Percentiles rank a stretch among this genome's conserved stretches.
Conservation (phyloP, 306 rosid genomes). For the Argentina anserina region DNA sequence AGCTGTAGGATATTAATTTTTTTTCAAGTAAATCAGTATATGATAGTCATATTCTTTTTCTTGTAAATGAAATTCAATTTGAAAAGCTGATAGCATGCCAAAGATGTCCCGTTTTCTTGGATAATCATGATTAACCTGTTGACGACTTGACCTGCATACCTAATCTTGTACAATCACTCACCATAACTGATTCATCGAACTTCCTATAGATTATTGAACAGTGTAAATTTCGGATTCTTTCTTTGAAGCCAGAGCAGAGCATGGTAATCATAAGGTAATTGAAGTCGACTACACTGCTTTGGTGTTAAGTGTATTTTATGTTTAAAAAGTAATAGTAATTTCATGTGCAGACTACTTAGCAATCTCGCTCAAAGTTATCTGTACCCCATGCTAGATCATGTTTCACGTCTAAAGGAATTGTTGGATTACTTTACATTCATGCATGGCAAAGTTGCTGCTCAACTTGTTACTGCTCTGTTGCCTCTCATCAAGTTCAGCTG, state of each 20-base stretch:
- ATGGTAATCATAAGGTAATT: conserved; percentile 32
- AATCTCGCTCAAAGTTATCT: conserved; percentile 28
- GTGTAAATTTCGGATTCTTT: conserved; percentile 41
- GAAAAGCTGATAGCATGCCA: not conserved
- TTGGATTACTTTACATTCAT: conserved; percentile 41
- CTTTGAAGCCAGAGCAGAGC: conserved; percentile 37
- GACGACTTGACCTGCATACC: not conserved
- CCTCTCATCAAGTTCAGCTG: conserved; percentile 39
- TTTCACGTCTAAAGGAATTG: conserved; percentile 34
- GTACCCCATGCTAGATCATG: conserved; percentile 33
- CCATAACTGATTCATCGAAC: not conserved
- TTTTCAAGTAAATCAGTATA: not conserved
- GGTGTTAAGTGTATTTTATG: not conserved
- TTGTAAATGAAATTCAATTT: not conserved
- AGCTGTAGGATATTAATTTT: not conserved
- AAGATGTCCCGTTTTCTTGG: not conserved
- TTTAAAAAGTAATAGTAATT: not conserved
- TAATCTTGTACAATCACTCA: not conserved
- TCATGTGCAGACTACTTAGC: conserved; percentile 33
- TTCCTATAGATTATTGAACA: conserved; percentile 34
- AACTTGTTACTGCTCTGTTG: conserved; percentile 29
- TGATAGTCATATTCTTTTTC: not conserved
- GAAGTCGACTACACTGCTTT: not conserved
- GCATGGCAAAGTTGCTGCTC: conserved; percentile 40
- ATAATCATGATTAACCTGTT: not conserved